Base-by-base conservation (phyloP, 352 stramenopile genomes). In the Lagenidium giganteum region DNA sequence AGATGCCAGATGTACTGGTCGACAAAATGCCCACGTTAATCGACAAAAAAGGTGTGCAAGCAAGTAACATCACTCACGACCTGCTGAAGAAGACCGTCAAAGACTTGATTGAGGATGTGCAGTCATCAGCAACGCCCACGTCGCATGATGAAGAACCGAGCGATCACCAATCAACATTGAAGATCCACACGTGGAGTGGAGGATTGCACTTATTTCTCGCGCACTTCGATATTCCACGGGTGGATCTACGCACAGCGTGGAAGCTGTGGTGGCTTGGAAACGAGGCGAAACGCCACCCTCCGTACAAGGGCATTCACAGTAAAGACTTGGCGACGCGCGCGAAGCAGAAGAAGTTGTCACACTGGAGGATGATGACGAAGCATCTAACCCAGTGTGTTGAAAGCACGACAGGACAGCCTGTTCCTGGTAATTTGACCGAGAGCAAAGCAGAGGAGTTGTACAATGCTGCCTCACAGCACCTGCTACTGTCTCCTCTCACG, bases 261-360 rank as follows among this genome's bases (percentile, higher is more conserved):
- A 22, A 20, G 5, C 25, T 45, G n/a, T 45, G 24, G 38, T 45
- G 25, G 25, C 34, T 45, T 24, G 25, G 25, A 5, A 35, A 45
- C 38, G 9, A 23, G 12, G 37, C 3, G 3, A 8, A 6, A 2
- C 8, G 5, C 9, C 23, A 23, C 6, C 37, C 37, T n/a, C 37
- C 37, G 8, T 22, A 29, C 5, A 22, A 24, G n/a, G 8, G 3
- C 2, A 22, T 43, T 16, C 3, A 43, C 3, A 33, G 23, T n/a
- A 6, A 3, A 3, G 37, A 43, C 17, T 21, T 43, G 6, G 3
- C 37, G 3, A 42, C 35, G 5, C 18, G 12, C 20, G 8, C 16
- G 16, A 43, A 43, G 16, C 22, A 24, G 14, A 3, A 32, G 23
- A 43, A 22, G 8, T 43, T 32, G n/a, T 43, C 37, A 29, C 23